Evolutionary conservation across 179 eudicot genomes (phyloP).

Genomic region (Beta macrorhiza): DNA sequence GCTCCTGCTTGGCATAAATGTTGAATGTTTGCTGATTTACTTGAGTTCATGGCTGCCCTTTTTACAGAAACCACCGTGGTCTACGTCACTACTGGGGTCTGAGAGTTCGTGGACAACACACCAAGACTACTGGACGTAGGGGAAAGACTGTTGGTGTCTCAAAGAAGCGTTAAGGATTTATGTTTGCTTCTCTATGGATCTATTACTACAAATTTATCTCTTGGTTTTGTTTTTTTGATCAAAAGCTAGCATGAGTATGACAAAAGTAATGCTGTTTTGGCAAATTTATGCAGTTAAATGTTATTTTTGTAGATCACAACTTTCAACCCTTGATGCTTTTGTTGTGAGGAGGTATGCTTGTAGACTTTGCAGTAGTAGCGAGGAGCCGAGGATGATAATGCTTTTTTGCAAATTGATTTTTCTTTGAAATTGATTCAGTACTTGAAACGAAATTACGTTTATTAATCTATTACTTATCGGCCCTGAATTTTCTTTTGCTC

Average conservation of each 20-base stretch:
- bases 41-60: not conserved
- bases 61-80: conserved; percentile 63
- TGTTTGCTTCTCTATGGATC: conserved; percentile 6
- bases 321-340: conserved; percentile 16
- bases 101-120: conserved; percentile 51
- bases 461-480: too few species aligned
- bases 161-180: conserved; percentile 38
- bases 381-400: not conserved
- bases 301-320: conserved; percentile 22
- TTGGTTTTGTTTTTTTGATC: not conserved
- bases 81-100: conserved; percentile 79
- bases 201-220: conserved; percentile 3
- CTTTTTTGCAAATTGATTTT: too few species aligned
- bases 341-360: conserved; percentile 7
- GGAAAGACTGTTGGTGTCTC: conserved; percentile 46
- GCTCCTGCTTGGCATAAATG: not conserved
- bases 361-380: not conserved
- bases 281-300: not conserved
- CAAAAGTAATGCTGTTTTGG: not conserved
- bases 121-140: conserved; percentile 44
- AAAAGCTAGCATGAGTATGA: conserved; percentile 9
- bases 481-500: too few species aligned
- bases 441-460: too few species aligned
- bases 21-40: not conserved
- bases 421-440: too few species aligned